phyloP scores from a whole-genome alignment of 2,329 filamentous ascomycete species.

The Blumeria hordei region DNA sequence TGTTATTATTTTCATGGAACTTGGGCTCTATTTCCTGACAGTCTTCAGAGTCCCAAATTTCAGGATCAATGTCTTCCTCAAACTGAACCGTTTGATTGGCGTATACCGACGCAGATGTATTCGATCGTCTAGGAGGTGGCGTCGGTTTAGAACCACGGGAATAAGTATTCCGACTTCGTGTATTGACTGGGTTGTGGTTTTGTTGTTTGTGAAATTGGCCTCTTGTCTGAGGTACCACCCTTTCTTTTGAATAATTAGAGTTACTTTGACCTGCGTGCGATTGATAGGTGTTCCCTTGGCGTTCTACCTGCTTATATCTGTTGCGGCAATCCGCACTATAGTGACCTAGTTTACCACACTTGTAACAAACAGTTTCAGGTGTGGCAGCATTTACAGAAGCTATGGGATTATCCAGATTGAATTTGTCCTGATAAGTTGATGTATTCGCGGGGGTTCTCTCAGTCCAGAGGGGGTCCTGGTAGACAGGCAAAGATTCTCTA shows the following conservation, averaged over 20 bases:
- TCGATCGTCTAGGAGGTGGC: not conserved
- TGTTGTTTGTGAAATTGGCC: too few relatives aligned
- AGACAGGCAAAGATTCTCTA: not conserved
- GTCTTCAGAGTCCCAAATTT: not conserved
- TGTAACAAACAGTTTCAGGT: not conserved
- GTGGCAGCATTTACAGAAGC: not conserved
- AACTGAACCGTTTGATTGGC: not conserved
- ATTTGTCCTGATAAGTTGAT: not conserved
- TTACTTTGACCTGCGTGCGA: too few relatives aligned
- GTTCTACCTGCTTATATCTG: too few relatives aligned
- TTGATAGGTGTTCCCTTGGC: too few relatives aligned
- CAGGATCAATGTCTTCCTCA: not conserved
- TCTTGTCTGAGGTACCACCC: too few relatives aligned
- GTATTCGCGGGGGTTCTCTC: not conserved
- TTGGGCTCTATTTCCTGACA: not conserved
- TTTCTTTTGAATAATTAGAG: too few relatives aligned
- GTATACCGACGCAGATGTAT: not conserved
- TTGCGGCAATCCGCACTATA: not conserved
- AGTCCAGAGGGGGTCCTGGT: not conserved
- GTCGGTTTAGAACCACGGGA: not conserved
- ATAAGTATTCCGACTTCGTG: too few relatives aligned
- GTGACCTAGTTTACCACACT: not conserved
- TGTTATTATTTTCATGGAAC: not conserved
- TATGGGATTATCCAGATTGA: not conserved
- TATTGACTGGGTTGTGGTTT: too few relatives aligned